phyloP scores from a whole-genome alignment of 2,329 filamentous ascomycete genomes.

The Ceratocystis destructans region DNA sequence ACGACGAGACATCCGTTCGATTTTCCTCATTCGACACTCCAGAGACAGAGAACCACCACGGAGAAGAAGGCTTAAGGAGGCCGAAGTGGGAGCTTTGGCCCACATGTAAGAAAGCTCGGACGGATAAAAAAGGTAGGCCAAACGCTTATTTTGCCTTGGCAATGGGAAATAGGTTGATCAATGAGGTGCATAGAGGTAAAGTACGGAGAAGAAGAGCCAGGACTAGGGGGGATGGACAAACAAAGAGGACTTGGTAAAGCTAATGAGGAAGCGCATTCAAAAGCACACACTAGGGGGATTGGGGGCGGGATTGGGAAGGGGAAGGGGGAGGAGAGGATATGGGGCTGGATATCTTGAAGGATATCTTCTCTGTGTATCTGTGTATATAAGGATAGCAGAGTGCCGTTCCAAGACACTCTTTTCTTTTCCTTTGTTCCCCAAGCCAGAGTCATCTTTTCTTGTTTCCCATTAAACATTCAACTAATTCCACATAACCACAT shows the following conservation, averaged over 20 bases:
- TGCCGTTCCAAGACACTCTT: not conserved
- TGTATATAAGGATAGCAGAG: not conserved
- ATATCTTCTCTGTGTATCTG: not conserved
- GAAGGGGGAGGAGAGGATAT: not conserved
- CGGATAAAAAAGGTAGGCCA: not conserved
- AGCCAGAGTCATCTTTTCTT: constrained; percentile 8
- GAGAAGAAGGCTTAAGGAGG: not conserved
- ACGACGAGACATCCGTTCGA: not conserved
- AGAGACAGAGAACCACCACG: not conserved
- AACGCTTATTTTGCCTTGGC: not conserved
- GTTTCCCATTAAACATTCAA: not conserved
- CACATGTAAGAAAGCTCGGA: not conserved
- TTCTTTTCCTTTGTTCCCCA: not conserved
- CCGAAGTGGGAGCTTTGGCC: not conserved
- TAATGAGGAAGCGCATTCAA: not conserved
- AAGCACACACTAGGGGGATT: not conserved
- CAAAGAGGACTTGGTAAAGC: not conserved
- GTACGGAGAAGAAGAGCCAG: not conserved
- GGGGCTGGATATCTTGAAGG: not conserved
- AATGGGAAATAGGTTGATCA: not conserved
- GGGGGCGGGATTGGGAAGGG: not conserved
- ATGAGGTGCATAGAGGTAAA: not conserved
- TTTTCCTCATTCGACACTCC: not conserved
- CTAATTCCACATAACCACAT: not conserved
- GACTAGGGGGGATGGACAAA: not conserved